Conservation (phyloP, 1,284 basidiomycete species). For the Tylopilus sp. region DNA sequence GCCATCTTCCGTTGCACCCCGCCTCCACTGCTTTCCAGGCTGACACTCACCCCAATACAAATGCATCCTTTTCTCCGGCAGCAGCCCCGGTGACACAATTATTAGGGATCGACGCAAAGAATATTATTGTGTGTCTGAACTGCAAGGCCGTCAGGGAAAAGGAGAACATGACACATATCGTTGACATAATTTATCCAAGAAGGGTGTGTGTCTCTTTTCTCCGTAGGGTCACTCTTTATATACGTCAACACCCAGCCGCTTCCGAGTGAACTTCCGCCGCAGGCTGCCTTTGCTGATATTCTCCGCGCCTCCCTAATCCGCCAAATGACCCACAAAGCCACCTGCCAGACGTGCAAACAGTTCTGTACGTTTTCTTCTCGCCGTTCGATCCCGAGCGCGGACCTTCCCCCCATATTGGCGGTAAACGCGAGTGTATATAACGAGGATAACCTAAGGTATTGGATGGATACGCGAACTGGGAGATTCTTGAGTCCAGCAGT, state of each 20-base stretch:
- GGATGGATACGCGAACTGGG: slow-evolving; percentile 60
- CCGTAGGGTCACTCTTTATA: not conserved
- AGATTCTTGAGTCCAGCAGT: slow-evolving; percentile 56
- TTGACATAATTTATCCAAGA: slow-evolving; percentile 89
- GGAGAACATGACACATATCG: slow-evolving; percentile 72
- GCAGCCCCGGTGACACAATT: slow-evolving; percentile 77
- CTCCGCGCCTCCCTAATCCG: slow-evolving; percentile 78
- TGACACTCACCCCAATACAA: slow-evolving; percentile 12
- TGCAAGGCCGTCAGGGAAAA: slow-evolving; percentile 76
- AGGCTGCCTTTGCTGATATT: slow-evolving; percentile 67
- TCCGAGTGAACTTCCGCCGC: slow-evolving; percentile 50
- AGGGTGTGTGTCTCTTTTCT: slow-evolving; percentile 49
- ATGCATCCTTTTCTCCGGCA: slow-evolving; percentile 37
- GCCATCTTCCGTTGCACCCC: slow-evolving; percentile 24
- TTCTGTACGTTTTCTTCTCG: slow-evolving; percentile 72
- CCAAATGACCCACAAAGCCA: slow-evolving; percentile 81
- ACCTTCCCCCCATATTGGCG: slow-evolving; percentile 83
- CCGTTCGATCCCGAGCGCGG: slow-evolving; percentile 65
- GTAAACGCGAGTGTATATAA: slow-evolving; percentile 84
- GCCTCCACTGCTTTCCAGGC: slow-evolving; percentile 14
- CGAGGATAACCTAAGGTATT: slow-evolving; percentile 73
- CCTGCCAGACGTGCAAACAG: slow-evolving; percentile 81
- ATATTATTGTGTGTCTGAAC: slow-evolving; percentile 69
- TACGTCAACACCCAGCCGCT: slow-evolving; percentile 31
- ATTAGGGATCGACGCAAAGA: slow-evolving; percentile 74